These are phyloP conservation scores for Yueomyces sinensis DNA, from an alignment of 805 yeast genomes.

Conservation along the genomic window DNA sequence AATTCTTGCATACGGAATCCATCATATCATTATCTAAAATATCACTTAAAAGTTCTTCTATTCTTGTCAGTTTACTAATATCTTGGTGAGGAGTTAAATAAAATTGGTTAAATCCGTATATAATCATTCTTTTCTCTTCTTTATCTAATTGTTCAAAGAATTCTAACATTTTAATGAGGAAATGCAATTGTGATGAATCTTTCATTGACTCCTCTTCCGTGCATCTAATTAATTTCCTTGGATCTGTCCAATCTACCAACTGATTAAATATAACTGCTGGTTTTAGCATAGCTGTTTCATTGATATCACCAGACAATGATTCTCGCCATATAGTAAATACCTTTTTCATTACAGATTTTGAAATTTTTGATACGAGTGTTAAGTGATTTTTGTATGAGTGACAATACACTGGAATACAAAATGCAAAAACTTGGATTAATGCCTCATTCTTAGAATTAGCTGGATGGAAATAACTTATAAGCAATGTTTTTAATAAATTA, in stretches of 20 bases:
- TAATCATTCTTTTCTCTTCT: conserved; percentile 39
- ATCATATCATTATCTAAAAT: conserved; percentile 19
- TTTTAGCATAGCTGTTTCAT: conserved; percentile 23
- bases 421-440: conserved; percentile 66
- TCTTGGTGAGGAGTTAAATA: conserved; percentile 25
- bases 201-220: conserved; percentile 27
- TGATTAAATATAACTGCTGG: conserved; percentile 55
- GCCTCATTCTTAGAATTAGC: conserved; percentile 46
- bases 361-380: conserved; percentile 44
- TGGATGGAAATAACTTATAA: conserved; percentile 68
- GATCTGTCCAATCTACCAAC: conserved; percentile 76
- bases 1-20: conserved; percentile 25
- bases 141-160: conserved; percentile 34
- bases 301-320: conserved; percentile 12
- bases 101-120: conserved; percentile 38
- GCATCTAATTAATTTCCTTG: conserved; percentile 44
- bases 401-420: conserved; percentile 80
- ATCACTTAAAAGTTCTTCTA: conserved; percentile 18
- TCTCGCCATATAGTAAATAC: conserved; percentile 34
- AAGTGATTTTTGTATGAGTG: conserved; percentile 67
- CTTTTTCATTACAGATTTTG: conserved; percentile 53
- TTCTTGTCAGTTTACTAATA: conserved; percentile 13
- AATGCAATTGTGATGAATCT: conserved; percentile 42
- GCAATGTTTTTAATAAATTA: conserved; percentile 56
- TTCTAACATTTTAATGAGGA: conserved; percentile 41